Evolutionary conservation across 345 rosid species (phyloP), one percentile per base, ranked within the genome.

Genomic region (Brassica nigra): DNA sequence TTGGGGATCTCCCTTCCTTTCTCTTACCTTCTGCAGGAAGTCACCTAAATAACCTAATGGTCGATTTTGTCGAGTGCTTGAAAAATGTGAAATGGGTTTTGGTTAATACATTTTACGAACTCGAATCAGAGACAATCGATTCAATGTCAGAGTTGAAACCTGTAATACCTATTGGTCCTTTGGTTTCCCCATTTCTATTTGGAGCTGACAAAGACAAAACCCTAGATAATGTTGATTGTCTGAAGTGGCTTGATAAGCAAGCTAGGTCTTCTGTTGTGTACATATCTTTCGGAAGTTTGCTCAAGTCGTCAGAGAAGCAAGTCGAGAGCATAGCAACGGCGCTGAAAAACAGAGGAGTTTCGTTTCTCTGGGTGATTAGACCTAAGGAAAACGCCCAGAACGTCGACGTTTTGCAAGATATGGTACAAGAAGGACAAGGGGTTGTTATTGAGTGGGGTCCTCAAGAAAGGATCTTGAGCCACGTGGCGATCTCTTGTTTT

Each of bases 281-380:
- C 76, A 85, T 90, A 49, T 83, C 95, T 0, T 89, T 90, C n/a
- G 95, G 95, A 3, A 89, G 91, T 66, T 62, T 90, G 3, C 68
- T 44, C 0, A 10, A 69, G 15, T 73, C 82, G 1, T 58, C 85
- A 1, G 79, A 76, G 68, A 73, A 75, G 30, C 86, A 86, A 7
- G 78, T 86, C 6, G 79, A 86, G 49, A 83, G 70, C 65, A 78
- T 89, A 52, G 87, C 89, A 0, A 55, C 10, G 8, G 95, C 85
- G 0, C 58, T 90, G 12, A 84, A 36, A 49, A 86, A 81, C 33
- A 44, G 52, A 61, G 72, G 78, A 15, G 77, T 34, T 36, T 81
- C 85, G 2, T 91, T 91, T 78, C 83, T 88, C 0, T 90, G 95
- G 93, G 95, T 90, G 71, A 68, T 86, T 8, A 87, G 82, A 37